A percentile compares a stretch with the other conserved stretches of the same genome.
Evolutionary conservation across 805 yeast species (phyloP).

Genomic region (Nakazawaea ishiwadae): DNA sequence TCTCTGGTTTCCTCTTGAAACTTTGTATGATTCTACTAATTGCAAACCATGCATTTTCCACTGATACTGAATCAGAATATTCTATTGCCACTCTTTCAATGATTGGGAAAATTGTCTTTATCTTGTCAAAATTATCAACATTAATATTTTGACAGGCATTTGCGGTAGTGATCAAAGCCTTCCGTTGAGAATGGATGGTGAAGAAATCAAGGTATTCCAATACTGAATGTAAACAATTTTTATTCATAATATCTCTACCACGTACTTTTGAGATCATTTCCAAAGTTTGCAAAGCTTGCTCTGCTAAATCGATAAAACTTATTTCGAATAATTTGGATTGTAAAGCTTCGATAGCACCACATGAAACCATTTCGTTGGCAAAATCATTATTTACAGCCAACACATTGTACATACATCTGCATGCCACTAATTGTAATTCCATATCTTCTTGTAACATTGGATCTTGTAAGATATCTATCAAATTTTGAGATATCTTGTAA

Average conservation of each 20-base stretch:
- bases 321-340: conserved; percentile 67
- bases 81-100: conserved; percentile 52
- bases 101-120: conserved; percentile 54
- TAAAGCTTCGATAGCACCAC: conserved; percentile 62
- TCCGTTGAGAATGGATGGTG: conserved; percentile 83
- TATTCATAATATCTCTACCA: conserved; percentile 46
- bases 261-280: conserved; percentile 59
- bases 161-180: conserved; percentile 69
- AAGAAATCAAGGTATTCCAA: conserved; percentile 80
- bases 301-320: conserved; percentile 85
- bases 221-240: conserved; percentile 61
- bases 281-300: conserved; percentile 76
- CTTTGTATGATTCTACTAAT: conserved; percentile 53
- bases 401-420: conserved; percentile 78
- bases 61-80: conserved; percentile 52
- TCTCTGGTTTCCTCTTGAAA: conserved; percentile 36
- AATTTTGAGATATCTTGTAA: conserved; percentile 43
- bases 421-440: conserved; percentile 79
- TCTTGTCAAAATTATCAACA: conserved; percentile 35
- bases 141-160: conserved; percentile 55
- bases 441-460: conserved; percentile 57
- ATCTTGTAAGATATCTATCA: conserved; percentile 55
- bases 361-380: conserved; percentile 54
- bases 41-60: conserved; percentile 63
- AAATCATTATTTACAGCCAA: conserved; percentile 70